Evolutionary conservation across 2,329 filamentous ascomycete species (phyloP), one percentile per base, ranked within the genome.

Genomic region (Westerdykella ornata): DNA sequence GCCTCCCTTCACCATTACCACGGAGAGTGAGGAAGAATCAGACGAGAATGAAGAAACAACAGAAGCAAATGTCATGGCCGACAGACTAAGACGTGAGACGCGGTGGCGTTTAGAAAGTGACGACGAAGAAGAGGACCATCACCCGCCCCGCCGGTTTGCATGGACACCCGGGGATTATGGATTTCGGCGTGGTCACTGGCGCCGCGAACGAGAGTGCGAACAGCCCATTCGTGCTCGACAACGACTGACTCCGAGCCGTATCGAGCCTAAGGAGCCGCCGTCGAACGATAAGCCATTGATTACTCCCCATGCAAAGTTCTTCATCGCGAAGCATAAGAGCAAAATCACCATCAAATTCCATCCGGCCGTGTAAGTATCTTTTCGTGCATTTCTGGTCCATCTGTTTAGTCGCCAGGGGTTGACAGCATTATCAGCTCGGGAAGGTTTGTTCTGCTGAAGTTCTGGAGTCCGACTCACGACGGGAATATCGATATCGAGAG

Each of bases 401-500:
- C 7, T 11, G 7, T 3, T 26, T n/a, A n/a, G n/a, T n/a, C n/a
- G n/a, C n/a, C n/a, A 29, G n/a, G n/a, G n/a, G 13, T n/a, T 33
- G 16, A 33, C 30, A n/a, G 11, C 13, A 30, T 28, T 19, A 20
- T 31, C 32, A 78, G 75, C 7, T 87, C 85, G 9, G 86, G 85
- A 4, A 78, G 86, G 42, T 94, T 85, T 62, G 84, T 97, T 39
- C 68, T 96, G 32, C 72, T 97, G 48, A 96, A 96, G 71, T 79
- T 96, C 63, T 96, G 88, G 85, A 88, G 82, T 54, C 84, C 85
- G 2, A 78, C 79, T 44, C 76, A 80, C 18, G 79, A 82, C 36
- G 73, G 77, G 3, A 94, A 94, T 56, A 94, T 96, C 49, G 88
- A 95, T 59, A 88, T 97, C 30, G 85, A 95, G 63, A 87, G 83